Base-by-base conservation (phyloP, 108 stramenopile species). In the Stephanodiscus minutulus region DNA sequence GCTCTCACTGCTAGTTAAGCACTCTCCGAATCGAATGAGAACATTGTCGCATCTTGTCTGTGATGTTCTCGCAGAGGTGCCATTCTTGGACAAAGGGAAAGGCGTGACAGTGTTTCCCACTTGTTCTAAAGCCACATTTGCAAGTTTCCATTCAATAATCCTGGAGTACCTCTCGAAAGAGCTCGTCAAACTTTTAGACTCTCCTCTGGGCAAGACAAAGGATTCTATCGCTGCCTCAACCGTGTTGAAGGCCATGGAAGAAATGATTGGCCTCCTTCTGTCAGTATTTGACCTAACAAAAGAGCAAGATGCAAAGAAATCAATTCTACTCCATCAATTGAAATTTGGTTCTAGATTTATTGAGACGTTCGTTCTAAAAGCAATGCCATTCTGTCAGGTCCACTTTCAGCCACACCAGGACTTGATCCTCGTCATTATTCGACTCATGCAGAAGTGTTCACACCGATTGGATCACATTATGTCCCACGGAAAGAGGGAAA, bases 401-500 rank as follows among this genome's bases (percentile, higher is more conserved):
- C 70, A 84, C 61, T 84, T 84, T 64, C 50, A 59, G 24, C 24
- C 66, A 5, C 64, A 77, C 53, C 49, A 82, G 29, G 75, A 82
- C 7, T 20, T 63, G 22, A 68, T 81, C 27, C 37, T 82, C 35
- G 61, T 54, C 8, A 65, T 73, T n/a, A 84, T 84, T 33, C 36
- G 65, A 46, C 41, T 35, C 17, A 11, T 80, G 15, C 83, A 82
- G 56, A 62, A 37, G 24, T 72, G 43, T 21, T 73, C 73, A 6
- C 55, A 67, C 47, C 67, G 61, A 37, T 37, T 84, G 54, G 66
- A 72, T 64, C 72, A 65, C 43, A 72, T 84, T 12, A 78, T 72
- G 29, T 61, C 81, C 5, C 68, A 74, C 49, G 83, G 79, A 28
- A 84, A 84, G 62, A 53, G 83, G 13, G 81, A 78, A 28, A 84